These are phyloP conservation scores for Angomonas desouzai DNA, from an alignment of 208 protist genomes.

Conservation along the genomic window DNA sequence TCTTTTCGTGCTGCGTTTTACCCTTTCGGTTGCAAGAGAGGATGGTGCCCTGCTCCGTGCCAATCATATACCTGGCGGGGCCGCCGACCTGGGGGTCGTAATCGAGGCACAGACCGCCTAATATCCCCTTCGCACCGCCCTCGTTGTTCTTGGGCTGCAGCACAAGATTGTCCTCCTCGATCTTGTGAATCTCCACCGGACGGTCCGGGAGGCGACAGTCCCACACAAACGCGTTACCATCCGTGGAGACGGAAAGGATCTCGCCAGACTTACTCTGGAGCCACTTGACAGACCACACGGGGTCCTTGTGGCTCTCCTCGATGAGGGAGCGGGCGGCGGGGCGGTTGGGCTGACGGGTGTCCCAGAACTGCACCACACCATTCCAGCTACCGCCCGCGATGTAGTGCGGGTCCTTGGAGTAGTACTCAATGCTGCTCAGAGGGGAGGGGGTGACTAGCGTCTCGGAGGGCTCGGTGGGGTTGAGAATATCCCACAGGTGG, in stretches of 20 bases:
- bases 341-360: constrained; percentile 90
- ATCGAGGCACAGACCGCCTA: constrained; percentile 93
- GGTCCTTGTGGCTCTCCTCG: constrained; percentile 96
- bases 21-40: constrained; percentile 94
- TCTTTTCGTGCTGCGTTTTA: constrained; percentile 92
- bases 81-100: constrained; percentile 93
- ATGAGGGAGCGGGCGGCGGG: constrained; percentile 86
- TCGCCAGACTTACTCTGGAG: constrained; percentile 96
- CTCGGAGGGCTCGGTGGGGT: constrained; percentile 93
- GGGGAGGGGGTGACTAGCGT: constrained; percentile 92
- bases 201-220: constrained; percentile 93
- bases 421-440: constrained; percentile 94
- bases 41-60: constrained; percentile 94
- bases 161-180: constrained; percentile 77
- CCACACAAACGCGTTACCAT: constrained; percentile 94
- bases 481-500: constrained; percentile 97
- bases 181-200: constrained; percentile 83
- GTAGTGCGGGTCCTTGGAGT: constrained; percentile 94
- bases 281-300: constrained; percentile 95
- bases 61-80: constrained; percentile 96
- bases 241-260: constrained; percentile 93
- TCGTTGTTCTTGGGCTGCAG: constrained; percentile 91
- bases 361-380: constrained; percentile 95
- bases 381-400: constrained; percentile 97
- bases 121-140: constrained; percentile 75